Base-by-base conservation (phyloP, 129 eudicot genomes). In the Arctium minus region DNA sequence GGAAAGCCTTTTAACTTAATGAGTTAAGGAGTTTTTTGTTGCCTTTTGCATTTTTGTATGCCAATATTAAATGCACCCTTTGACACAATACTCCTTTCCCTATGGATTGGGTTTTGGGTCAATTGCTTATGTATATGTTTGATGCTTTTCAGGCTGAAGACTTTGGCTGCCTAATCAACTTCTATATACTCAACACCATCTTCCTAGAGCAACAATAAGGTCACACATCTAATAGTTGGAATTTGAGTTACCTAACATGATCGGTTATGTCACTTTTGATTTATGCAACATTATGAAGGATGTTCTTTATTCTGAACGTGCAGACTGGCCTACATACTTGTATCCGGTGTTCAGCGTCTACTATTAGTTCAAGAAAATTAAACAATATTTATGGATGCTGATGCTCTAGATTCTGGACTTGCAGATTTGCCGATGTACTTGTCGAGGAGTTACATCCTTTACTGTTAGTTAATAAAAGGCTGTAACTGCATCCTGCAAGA, bases 301-400 rank as follows among this genome's bases (percentile, higher is more conserved):
- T 81, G 39, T 62, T 82, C 8, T 64, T 82, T 82, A 27, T 76
- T 69, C 44, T 83, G 62, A 39, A 53, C 62, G 56, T 81, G 73
- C 79, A 81, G 79, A 73, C 40, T 71, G 42, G 56, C 27, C 50
- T 53, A 35, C 29, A 7, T 71, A 35, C 60, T 33, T 62, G 74
- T 65, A 10, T 33, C n/a, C 2, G 60, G 81, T 56, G 13, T 50
- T 77, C 65, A 56, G 65, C 8, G 27, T 15, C 27, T 56, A 17
- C 65, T 56, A 15, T 12, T 50, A 12, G 6, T 50, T 50, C 18
- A 50, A 39, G 18, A 9, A 73, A 73, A 72, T 35, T 5, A 36
- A 71, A 32, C n/a, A 71, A 12, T 12, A 32, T 4, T 12, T 35
- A 22, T 71, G 11, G 10, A 35, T 71, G 42, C 5, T 71, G 10